Evolutionary conservation across 1,139 yeast genomes (phyloP), one percentile per base, ranked within the genome.

Genomic region (Magnusiomyces suaveolens): DNA sequence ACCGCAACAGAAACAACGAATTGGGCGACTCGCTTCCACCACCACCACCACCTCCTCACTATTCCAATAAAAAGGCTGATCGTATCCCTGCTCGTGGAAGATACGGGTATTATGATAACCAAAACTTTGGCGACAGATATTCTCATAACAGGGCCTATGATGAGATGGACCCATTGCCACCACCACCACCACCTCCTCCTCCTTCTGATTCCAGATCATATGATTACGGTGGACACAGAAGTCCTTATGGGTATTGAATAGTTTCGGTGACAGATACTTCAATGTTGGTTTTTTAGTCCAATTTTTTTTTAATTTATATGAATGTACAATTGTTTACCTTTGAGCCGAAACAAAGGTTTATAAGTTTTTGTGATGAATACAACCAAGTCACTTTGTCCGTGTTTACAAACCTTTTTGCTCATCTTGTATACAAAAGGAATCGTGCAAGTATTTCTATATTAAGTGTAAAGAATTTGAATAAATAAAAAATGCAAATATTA

Each of bases 141-240:
- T n/a, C n/a, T n/a, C n/a, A n/a, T n/a, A n/a, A n/a, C n/a, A n/a
- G 47, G 47, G 14, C 33, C n/a, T n/a, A 24, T 24, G 25, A 33
- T 23, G 33, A 44, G 16, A 26, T 24, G 33, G 47, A 26, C 18
- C 47, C 47, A 12, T 44, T 26, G 33, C 47, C 47, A 6, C 47
- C 47, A 14, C 47, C 47, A 44, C 47, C 47, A 6, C 47, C 47
- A 14, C 47, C 47, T 24, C 47, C 47, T 24, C 47, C 47, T 10
- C 47, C 47, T 44, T 33, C 47, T 6, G 47, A 33, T 20, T 25
- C 33, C 4, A 33, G 47, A 24, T 44, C 47, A 6, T 41, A 41
- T 41, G 44, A 41, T 6, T 41, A 41, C 20, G 44, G 20, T 16
- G 44, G 44, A 20, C 44, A 25, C 25, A 24, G 44, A 18, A 21